These are phyloP conservation scores for Bryum argenteum DNA, from an alignment of 225 moss, liverwort and hornwort genomes.

Conservation along the genomic window DNA sequence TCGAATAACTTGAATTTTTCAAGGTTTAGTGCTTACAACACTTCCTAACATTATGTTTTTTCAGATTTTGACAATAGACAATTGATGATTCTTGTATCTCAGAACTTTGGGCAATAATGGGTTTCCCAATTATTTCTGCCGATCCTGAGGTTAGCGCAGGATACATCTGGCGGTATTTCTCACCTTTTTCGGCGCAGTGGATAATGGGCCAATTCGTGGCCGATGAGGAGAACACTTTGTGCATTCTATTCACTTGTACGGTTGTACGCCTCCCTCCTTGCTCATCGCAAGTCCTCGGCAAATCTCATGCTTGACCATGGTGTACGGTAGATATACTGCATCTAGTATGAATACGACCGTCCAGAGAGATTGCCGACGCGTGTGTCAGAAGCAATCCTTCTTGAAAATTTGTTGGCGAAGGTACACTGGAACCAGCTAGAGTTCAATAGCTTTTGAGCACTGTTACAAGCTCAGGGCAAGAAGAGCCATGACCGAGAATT, in stretches of 20 bases:
- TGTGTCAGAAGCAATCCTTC: neutral
- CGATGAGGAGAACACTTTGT: neutral
- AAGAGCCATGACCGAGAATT: neutral
- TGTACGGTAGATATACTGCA: neutral
- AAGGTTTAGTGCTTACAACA: neutral
- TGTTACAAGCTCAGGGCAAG: neutral
- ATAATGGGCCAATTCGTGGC: neutral
- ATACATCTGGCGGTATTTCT: constrained; percentile 1
- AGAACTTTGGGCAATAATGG: too few relatives aligned
- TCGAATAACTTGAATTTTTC: too few relatives aligned
- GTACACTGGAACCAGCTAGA: neutral
- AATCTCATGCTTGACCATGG: too few relatives aligned
- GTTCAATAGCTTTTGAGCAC: neutral
- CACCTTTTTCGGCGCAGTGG: too few relatives aligned
- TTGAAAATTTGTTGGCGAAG: neutral
- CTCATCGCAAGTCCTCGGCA: too few relatives aligned
- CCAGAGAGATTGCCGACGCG: too few relatives aligned
- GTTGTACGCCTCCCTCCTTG: neutral
- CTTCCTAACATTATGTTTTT: neutral
- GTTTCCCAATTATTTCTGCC: too few relatives aligned
- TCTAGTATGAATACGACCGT: neutral
- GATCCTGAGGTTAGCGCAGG: neutral
- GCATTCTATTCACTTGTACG: neutral
- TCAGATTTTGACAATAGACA: neutral
- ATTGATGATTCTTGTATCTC: too few relatives aligned